Evolutionary conservation across 192 early-diverging fungal species (phyloP).

Genomic region (Podila clonocystis): DNA sequence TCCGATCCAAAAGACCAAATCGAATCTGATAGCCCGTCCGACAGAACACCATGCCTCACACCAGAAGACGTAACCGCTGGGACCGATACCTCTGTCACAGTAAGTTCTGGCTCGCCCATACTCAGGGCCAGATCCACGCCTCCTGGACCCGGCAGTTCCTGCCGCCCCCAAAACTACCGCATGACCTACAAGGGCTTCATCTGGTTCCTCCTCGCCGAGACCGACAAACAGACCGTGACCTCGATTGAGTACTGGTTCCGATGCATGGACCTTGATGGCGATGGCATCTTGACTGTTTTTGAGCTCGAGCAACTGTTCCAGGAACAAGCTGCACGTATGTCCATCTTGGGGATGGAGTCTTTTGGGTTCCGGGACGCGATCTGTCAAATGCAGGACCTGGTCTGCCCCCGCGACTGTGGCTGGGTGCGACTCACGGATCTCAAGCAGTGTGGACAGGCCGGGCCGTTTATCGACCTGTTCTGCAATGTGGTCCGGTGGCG

Average conservation of each 20-base stretch:
- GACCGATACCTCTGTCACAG: background rate
- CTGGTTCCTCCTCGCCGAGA: conserved; percentile 85
- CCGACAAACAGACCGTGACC: conserved; percentile 76
- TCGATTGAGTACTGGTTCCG: conserved; percentile 86
- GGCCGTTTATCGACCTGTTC: conserved; percentile 48
- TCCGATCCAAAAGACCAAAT: background rate
- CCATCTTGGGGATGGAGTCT: conserved; percentile 41
- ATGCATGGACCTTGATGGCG: conserved; percentile 91
- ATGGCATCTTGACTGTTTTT: conserved; percentile 85
- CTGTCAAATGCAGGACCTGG: conserved; percentile 52
- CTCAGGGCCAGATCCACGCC: background rate
- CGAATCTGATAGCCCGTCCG: background rate
- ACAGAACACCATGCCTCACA: no score
- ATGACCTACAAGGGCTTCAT: conserved; percentile 89
- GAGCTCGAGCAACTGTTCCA: conserved; percentile 89
- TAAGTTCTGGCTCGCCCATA: background rate
- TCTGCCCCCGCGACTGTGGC: conserved; percentile 23
- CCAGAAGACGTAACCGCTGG: no score
- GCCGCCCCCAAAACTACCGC: conserved; percentile 55
- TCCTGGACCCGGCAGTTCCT: conserved; percentile 30
- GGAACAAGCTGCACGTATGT: conserved; percentile 70
- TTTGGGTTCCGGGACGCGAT: conserved; percentile 49
- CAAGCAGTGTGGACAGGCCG: conserved; percentile 49
- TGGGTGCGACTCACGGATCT: conserved; percentile 35
- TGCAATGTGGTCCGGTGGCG: conserved; percentile 46